phyloP scores from a whole-genome alignment of 305 asterid species.

The Fraxinus velutina region DNA sequence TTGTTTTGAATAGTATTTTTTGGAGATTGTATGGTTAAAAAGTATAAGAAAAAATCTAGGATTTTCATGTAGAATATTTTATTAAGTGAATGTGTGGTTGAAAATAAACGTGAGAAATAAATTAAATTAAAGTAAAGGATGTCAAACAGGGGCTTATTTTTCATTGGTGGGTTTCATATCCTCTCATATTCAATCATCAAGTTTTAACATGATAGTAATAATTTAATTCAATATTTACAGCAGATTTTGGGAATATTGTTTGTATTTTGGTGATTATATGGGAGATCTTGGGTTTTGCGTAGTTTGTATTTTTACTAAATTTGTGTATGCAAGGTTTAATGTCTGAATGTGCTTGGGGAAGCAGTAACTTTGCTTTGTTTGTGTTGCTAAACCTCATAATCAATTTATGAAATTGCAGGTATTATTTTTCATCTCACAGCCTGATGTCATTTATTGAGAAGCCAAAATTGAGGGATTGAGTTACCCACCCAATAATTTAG shows the following conservation, averaged over 20 bases:
- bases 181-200: not conserved
- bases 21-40: not conserved
- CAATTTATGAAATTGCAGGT: not conserved
- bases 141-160: not conserved
- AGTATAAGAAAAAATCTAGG: not conserved
- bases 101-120: not conserved
- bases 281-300: not conserved
- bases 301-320: not conserved
- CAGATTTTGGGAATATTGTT: not conserved
- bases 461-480: slow-evolving; percentile 88
- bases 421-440: slow-evolving; percentile 54
- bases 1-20: not conserved
- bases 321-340: not conserved
- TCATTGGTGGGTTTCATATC: not conserved
- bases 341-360: not conserved
- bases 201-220: not conserved
- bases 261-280: not conserved
- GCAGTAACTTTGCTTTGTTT: not conserved
- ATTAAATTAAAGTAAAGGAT: not conserved
- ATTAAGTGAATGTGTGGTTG: not conserved
- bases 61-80: no score
- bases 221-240: not conserved
- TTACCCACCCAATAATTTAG: slow-evolving; percentile 91
- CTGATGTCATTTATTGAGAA: slow-evolving; percentile 83
- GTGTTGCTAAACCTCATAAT: not conserved